phyloP scores from a whole-genome alignment of 768 basidiomycete genomes.

The Hemileccinum impolitum region DNA sequence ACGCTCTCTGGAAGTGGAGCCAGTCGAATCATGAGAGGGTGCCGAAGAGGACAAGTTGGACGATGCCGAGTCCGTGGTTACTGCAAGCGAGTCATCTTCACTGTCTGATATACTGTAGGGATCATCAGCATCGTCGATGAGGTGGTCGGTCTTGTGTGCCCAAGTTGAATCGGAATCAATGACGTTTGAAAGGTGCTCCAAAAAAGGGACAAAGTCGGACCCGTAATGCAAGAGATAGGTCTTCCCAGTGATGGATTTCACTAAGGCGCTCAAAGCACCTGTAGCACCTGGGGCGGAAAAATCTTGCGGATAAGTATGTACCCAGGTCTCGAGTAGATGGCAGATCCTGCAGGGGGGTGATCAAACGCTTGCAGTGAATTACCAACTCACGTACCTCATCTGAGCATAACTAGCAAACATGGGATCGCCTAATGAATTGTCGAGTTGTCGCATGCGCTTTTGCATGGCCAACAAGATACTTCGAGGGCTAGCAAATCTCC shows the following conservation, averaged over 20 bases:
- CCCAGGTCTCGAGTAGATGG: slow-evolving; percentile 74
- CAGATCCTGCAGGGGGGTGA: slow-evolving; percentile 56
- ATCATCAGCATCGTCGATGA: slow-evolving; percentile 62
- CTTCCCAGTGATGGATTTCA: slow-evolving; percentile 76
- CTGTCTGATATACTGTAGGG: slow-evolving; percentile 52
- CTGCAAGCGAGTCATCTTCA: slow-evolving; percentile 39
- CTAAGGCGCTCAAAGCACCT: slow-evolving; percentile 69
- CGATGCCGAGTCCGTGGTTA: slow-evolving; percentile 33
- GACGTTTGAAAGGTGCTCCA: slow-evolving; percentile 60
- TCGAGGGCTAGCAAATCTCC: slow-evolving; percentile 77
- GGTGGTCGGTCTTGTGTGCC: slow-evolving; percentile 65
- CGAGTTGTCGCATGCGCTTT: slow-evolving; percentile 77
- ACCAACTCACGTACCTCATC: slow-evolving; percentile 56
- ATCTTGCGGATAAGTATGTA: slow-evolving; percentile 70
- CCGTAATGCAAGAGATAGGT: slow-evolving; percentile 84
- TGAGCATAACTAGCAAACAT: slow-evolving; percentile 88
- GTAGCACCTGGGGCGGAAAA: slow-evolving; percentile 75
- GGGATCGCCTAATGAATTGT: slow-evolving; percentile 68
- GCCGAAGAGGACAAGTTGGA: slow-evolving; percentile 21
- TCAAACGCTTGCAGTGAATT: slow-evolving; percentile 5
- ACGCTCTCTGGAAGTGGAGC: slow-evolving; percentile 48
- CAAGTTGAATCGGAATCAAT: slow-evolving; percentile 69
- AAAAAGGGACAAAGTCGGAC: slow-evolving; percentile 76
- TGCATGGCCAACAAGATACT: slow-evolving; percentile 83
- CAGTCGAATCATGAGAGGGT: slow-evolving; percentile 20